Base-by-base conservation (phyloP, 371 early-diverging fungal species). In the Rhizopus sp. region DNA sequence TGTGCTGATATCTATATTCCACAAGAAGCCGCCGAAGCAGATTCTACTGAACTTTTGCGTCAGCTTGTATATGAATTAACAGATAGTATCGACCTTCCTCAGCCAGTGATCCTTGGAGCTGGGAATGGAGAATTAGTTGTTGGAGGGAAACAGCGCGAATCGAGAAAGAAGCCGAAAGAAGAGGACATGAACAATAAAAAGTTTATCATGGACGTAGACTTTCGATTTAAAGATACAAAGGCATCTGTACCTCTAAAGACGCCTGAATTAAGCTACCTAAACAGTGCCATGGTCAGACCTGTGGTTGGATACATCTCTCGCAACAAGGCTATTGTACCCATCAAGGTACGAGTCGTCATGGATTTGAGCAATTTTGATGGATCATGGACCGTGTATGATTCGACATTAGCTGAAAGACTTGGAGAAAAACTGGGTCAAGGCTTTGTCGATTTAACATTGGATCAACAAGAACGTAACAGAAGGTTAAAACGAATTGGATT, bases 261-360 rank as follows among this genome's bases (percentile, higher is more conserved):
- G 12, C 81, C 81, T 10, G 85, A 88, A 60, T 65, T 94, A 16
- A 82, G 86, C 7, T 93, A 93, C 59, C 69, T 96, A 38, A 90
- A 82, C 56, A 87, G 86, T 34, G 94, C 96, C 5, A 79, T 95
- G 67, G 86, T 96, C 9, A 81, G 97, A 2, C 97, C 98, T 1
- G 83, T 97, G n/a, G 93, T 97, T 0, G 96, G 90, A 3, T 98
- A 91, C 63, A 91, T 98, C 83, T 95, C 96, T 65, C 85, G 89
- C 10, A 92, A 95, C 72, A 85, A 91, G 34, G 93, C 93, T 1
- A 82, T 84, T 41, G 88, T 93, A 4, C 91, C 94, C 1, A 85
- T 97, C 66, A 81, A 87, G 17, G 89, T 90, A 60, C 85, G 87
- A 45, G 78, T 93, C 7, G 85, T 87, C 23, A 82, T 93, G 77